A percentile compares a stretch with the other conserved stretches of the same genome.
Evolutionary conservation across 805 yeast species (phyloP).

Genomic region (Candida sakaeoensis): DNA sequence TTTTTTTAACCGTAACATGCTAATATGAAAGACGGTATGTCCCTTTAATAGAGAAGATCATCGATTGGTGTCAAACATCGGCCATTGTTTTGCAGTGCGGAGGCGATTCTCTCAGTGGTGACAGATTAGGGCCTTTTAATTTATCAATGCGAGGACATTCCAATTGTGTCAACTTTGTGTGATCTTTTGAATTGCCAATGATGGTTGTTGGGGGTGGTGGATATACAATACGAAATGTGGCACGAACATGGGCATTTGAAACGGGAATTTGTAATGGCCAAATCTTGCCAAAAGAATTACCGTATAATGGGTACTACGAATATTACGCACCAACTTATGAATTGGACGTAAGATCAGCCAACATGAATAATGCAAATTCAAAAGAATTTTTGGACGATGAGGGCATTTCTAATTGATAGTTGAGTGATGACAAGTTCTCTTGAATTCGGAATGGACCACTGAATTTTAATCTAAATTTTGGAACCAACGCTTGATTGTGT

Average conservation of each 20-base stretch:
- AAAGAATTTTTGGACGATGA: constrained; percentile 89
- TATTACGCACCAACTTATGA: constrained; percentile 97
- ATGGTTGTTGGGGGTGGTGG: constrained; percentile 99
- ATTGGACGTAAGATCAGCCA: constrained; percentile 89
- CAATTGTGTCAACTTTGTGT: constrained; percentile 86
- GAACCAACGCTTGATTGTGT: too few relatives aligned
- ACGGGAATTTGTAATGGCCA: constrained; percentile 83
- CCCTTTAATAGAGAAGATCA: constrained; percentile 67
- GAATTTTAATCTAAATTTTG: too few relatives aligned
- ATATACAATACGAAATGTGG: constrained; percentile 94
- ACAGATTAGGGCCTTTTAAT: constrained; percentile 92
- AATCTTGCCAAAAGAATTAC: constrained; percentile 68
- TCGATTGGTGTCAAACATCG: constrained; percentile 89
- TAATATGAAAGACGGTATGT: too few relatives aligned
- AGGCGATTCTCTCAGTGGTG: constrained; percentile 95
- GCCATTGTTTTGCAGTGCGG: constrained; percentile 97
- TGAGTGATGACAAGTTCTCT: too few relatives aligned
- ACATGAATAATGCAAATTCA: constrained; percentile 94
- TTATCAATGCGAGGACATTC: constrained; percentile 93
- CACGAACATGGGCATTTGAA: constrained; percentile 93
- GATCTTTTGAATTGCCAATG: constrained; percentile 81
- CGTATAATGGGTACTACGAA: constrained; percentile 95
- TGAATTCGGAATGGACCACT: too few relatives aligned
- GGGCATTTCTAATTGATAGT: too few relatives aligned
- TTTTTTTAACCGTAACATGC: too few relatives aligned